Base-by-base conservation (phyloP, 2,329 filamentous ascomycete genomes). In the Geosmithia putterillii region DNA sequence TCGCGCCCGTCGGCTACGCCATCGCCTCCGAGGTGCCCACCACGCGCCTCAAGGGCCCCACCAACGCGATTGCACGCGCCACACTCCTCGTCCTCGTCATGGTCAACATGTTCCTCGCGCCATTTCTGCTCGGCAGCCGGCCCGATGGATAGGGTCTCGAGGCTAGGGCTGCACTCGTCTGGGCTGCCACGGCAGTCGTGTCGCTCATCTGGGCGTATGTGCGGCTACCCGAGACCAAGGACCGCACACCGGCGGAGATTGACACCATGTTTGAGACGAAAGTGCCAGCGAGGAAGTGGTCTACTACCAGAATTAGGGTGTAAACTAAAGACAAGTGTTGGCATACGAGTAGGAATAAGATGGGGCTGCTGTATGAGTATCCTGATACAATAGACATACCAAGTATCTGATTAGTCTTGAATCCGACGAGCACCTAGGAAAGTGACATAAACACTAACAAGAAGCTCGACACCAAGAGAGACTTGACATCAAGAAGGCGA, bases 11-110 rank as follows among this genome's bases (percentile, higher is more conserved):
- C 7, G 48, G 49, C 38, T 52, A 74, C 38, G 47, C 74, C 22
- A 50, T 56, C 48, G 69, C 70, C 50, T 70, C 67, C 51, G 48
- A 72, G 60, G 25, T 56, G 3, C 49, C 53, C 7, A 45, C 52
- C 7, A 48, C 51, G 5, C 48, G 52, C 23, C 47, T 51, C 21
- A 55, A 50, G 39, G 40, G 46, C 19, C 47, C 50, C 36, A 54
- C 52, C 14, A 49, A 50, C 43, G 43, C 48, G 1, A 44, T 56
- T 12, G 47, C 49, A 10, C 47, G 51, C 9, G 40, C 39, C 3
- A 39, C 46, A 14, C 50, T 51, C 38, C 45, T 51, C 40, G 21
- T 47, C 1, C 22, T 50, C 4, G 45, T 47, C 4, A 47, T 54
- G 18, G 44, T 45, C 36, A 53, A 53, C 35, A 32, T 51, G 36